Evolutionary conservation across 176 grass and related monocot genomes (phyloP).

Genomic region (Triticum urartu): DNA sequence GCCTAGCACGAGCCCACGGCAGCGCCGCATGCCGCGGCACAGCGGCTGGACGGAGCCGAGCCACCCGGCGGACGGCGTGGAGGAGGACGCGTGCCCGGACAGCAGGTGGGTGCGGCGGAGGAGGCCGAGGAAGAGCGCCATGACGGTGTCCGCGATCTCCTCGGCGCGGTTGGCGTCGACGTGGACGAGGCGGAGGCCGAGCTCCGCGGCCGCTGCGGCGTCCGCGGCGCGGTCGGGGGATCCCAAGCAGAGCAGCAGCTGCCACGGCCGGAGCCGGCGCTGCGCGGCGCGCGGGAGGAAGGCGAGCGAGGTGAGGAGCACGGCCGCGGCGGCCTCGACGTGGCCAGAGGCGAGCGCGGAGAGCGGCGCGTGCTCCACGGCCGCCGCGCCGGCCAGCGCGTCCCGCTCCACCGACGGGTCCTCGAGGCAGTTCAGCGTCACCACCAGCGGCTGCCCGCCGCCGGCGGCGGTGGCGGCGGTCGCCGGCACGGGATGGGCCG

Average conservation of each 20-base stretch:
- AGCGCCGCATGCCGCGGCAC: slow-evolving; percentile 79
- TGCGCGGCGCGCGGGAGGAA: slow-evolving; percentile 89
- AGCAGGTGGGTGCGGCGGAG: slow-evolving; percentile 81
- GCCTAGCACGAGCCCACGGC: slow-evolving; percentile 83
- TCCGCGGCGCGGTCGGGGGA: slow-evolving; percentile 74
- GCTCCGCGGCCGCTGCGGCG: slow-evolving; percentile 66
- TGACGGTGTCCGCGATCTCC: slow-evolving; percentile 90
- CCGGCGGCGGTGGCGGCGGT: neutral
- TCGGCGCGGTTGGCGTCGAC: slow-evolving; percentile 76
- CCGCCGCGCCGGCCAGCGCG: slow-evolving; percentile 51
- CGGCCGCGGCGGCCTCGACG: slow-evolving; percentile 65
- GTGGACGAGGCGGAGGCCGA: slow-evolving; percentile 76
- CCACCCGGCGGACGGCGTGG: slow-evolving; percentile 51
- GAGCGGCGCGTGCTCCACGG: slow-evolving; percentile 76
- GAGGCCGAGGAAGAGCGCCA: slow-evolving; percentile 91
- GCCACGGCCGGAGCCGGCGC: slow-evolving; percentile 81
- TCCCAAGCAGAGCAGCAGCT: slow-evolving; percentile 84
- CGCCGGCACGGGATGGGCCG: slow-evolving; percentile 30
- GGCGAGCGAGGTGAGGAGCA: slow-evolving; percentile 72
- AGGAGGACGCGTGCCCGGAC: slow-evolving; percentile 61
- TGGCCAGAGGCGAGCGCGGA: slow-evolving; percentile 48
- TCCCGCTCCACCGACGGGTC: slow-evolving; percentile 73
- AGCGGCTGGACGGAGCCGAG: slow-evolving; percentile 82
- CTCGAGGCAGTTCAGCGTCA: slow-evolving; percentile 82
- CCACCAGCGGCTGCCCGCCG: slow-evolving; percentile 50